These are phyloP conservation scores for Thalassiosira sp. DNA, from an alignment of 352 stramenopile species.

Conservation along the genomic window DNA sequence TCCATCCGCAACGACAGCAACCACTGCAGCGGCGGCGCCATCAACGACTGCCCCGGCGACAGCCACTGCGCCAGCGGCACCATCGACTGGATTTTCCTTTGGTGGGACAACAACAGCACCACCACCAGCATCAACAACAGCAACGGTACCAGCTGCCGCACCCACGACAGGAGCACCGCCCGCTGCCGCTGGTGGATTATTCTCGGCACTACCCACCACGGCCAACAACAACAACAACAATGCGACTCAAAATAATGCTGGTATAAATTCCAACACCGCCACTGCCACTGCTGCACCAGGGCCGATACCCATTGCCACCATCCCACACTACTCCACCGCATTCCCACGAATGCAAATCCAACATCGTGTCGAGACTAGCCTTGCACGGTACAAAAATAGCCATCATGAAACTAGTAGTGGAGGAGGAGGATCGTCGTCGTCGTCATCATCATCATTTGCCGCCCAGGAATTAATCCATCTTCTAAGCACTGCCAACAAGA, in stretches of 20 bases:
- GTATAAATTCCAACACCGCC: background rate
- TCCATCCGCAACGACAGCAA: constrained; percentile 9
- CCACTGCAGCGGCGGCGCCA: constrained; percentile 11
- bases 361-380: background rate
- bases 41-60: background rate
- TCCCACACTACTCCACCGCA: constrained; percentile 13
- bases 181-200: background rate
- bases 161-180: background rate
- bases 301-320: constrained; percentile 13
- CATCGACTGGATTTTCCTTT: constrained; percentile 48
- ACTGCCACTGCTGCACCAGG: background rate
- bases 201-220: background rate
- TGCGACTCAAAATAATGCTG: background rate
- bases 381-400: constrained; percentile 7
- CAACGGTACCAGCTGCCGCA: background rate
- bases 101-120: no score
- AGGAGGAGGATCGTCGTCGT: background rate
- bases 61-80: constrained; percentile 7
- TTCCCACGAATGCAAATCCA: constrained; percentile 29
- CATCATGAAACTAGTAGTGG: background rate
- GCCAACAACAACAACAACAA: background rate
- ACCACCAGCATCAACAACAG: background rate
- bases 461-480: constrained; percentile 17
- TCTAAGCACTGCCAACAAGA: background rate
- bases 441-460: constrained; percentile 13